Percentiles rank a stretch among this genome's conserved stretches.
Conservation (phyloP, 2,329 filamentous ascomycete species). For the Fusarium sp. region DNA sequence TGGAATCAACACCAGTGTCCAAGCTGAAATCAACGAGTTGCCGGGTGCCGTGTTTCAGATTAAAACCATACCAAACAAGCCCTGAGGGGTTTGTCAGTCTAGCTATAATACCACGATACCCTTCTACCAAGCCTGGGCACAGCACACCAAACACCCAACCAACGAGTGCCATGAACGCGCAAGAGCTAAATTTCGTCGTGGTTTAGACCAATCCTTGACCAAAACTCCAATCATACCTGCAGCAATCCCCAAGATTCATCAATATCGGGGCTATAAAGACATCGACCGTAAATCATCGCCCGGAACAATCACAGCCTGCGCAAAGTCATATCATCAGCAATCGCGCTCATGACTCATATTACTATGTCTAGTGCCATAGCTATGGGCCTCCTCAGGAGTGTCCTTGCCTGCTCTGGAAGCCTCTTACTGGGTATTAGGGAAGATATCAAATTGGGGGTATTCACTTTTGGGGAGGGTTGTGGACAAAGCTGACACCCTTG, state of each 20-base stretch:
- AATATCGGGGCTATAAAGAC: constrained; percentile 17
- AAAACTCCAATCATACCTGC: constrained; percentile 38
- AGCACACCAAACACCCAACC: constrained; percentile 24
- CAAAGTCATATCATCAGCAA: constrained; percentile 49
- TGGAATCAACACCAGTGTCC: constrained; percentile 89
- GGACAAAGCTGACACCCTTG: constrained; percentile 90
- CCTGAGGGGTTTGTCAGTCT: constrained; percentile 27
- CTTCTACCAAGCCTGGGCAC: constrained; percentile 27
- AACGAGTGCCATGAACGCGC: constrained; percentile 20
- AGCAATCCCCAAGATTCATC: constrained; percentile 22
- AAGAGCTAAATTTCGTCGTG: constrained; percentile 33
- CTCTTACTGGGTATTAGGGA: constrained; percentile 39
- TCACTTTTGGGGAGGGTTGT: constrained; percentile 91
- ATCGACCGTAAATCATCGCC: constrained; percentile 30
- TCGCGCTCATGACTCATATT: constrained; percentile 44
- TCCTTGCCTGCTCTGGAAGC: constrained; percentile 40
- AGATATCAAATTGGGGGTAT: constrained; percentile 43
- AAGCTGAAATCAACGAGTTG: constrained; percentile 87
- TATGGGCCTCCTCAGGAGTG: constrained; percentile 42
- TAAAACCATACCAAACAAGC: constrained; percentile 77
- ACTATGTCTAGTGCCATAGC: constrained; percentile 49
- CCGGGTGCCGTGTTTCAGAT: constrained; percentile 95
- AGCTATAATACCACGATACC: constrained; percentile 39
- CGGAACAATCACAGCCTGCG: constrained; percentile 49
- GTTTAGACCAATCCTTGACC: constrained; percentile 24